Conservation (phyloP, 306 rosid genomes). For the Sechiopsis laciniata region DNA sequence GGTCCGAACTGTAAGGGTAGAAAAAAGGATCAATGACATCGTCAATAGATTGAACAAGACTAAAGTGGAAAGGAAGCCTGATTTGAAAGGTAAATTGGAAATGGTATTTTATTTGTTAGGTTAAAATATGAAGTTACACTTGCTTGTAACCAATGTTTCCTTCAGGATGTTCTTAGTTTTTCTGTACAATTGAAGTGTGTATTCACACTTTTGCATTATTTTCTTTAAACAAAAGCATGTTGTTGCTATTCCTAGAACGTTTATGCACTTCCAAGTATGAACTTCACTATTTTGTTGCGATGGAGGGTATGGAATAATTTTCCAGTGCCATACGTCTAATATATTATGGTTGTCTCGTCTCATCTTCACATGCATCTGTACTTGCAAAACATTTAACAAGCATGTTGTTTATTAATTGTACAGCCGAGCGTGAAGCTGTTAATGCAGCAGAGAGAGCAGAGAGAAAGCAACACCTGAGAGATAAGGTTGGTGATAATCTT, state of each 20-base stretch:
- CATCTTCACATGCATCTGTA: background rate
- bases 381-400: background rate
- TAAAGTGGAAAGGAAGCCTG: constrained; percentile 86
- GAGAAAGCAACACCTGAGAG: constrained; percentile 76
- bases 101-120: constrained; percentile 20
- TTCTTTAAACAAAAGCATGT: background rate
- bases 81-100: constrained; percentile 68
- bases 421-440: constrained; percentile 91
- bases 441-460: constrained; percentile 93
- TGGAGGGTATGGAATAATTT: too few relatives aligned
- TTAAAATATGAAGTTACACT: background rate
- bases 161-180: background rate
- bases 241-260: background rate
- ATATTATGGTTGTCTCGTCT: background rate
- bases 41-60: constrained; percentile 84
- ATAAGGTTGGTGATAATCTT: constrained; percentile 48
- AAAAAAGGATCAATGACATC: constrained; percentile 85
- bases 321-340: too few relatives aligned
- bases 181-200: background rate
- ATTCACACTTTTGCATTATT: background rate
- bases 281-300: too few relatives aligned
- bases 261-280: background rate
- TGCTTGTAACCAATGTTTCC: background rate
- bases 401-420: constrained; percentile 5
- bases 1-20: constrained; percentile 89